Evolutionary conservation across 1,284 basidiomycete genomes (phyloP).

Genomic region (Coriolopsis trogii): DNA sequence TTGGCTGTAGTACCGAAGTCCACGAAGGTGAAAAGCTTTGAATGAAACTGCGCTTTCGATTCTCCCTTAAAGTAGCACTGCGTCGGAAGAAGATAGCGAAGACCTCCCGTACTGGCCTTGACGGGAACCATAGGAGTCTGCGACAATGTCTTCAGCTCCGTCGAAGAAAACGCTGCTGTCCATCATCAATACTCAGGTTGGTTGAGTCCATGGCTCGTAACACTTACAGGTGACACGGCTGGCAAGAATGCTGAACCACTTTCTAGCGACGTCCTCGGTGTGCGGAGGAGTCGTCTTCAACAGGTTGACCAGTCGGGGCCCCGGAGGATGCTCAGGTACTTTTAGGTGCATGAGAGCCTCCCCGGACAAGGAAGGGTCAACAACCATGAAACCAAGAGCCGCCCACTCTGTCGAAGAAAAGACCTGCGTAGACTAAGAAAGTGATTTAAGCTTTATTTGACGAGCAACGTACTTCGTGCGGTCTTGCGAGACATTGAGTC

Average conservation of each 20-base stretch:
- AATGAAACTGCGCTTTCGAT: slow-evolving; percentile 60
- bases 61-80: slow-evolving; percentile 72
- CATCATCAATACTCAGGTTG: too few relatives aligned
- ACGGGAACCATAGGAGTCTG: slow-evolving; percentile 58
- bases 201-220: too few relatives aligned
- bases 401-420: slow-evolving; percentile 76
- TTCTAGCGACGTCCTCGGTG: slow-evolving; percentile 55
- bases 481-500: slow-evolving; percentile 60
- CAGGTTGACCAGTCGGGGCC: slow-evolving; percentile 63
- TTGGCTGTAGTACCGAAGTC: slow-evolving; percentile 89
- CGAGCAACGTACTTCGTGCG: slow-evolving; percentile 59
- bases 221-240: slow-evolving; percentile 66
- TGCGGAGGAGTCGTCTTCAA: slow-evolving; percentile 69
- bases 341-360: slow-evolving; percentile 71
- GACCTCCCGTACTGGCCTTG: slow-evolving; percentile 32
- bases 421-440: slow-evolving; percentile 48
- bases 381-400: slow-evolving; percentile 75
- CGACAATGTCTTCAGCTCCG: slow-evolving; percentile 52
- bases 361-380: slow-evolving; percentile 56
- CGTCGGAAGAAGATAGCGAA: slow-evolving; percentile 58
- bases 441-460: neutral
- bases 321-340: slow-evolving; percentile 75
- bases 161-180: slow-evolving; percentile 55
- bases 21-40: slow-evolving; percentile 84
- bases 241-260: slow-evolving; percentile 82